phyloP scores from a whole-genome alignment of 192 early-diverging fungal genomes.

The Entophlyctis luteolus region DNA sequence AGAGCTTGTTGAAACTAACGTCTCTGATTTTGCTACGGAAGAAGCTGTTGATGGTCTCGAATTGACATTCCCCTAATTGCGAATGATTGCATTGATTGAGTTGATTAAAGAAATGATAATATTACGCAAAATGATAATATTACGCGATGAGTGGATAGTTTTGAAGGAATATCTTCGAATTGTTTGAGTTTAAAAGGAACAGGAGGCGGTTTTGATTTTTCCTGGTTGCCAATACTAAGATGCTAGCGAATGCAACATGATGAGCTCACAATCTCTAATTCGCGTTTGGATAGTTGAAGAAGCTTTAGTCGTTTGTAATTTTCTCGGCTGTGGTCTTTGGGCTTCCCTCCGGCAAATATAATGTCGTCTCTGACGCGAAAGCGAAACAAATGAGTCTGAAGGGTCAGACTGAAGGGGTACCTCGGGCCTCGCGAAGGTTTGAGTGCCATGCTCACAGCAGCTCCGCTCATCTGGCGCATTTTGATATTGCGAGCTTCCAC shows the following conservation, averaged over 20 bases:
- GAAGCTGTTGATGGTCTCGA: slow-evolving; percentile 38
- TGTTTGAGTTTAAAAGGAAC: slow-evolving; percentile 48
- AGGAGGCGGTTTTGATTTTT: slow-evolving; percentile 35
- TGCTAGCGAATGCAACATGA: not conserved
- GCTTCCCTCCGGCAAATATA: slow-evolving; percentile 39
- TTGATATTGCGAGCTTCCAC: slow-evolving; percentile 46
- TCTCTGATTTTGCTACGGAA: not conserved
- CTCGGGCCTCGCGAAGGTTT: slow-evolving; percentile 48
- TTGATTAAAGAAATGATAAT: too few species aligned
- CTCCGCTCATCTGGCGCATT: slow-evolving; percentile 47
- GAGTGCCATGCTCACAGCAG: slow-evolving; percentile 48
- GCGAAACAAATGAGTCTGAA: not conserved
- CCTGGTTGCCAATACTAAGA: not conserved
- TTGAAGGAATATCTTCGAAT: slow-evolving; percentile 45
- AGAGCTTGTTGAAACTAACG: not conserved
- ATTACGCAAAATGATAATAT: too few species aligned
- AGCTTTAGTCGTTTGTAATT: slow-evolving; percentile 39
- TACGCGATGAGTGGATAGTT: slow-evolving; percentile 30
- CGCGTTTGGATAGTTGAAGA: slow-evolving; percentile 32
- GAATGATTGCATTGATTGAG: too few species aligned
- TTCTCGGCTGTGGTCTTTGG: slow-evolving; percentile 50
- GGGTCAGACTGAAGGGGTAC: slow-evolving; percentile 15
- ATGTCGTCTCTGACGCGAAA: slow-evolving; percentile 48
- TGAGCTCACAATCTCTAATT: slow-evolving; percentile 26
- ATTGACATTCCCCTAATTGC: too few species aligned